These are phyloP conservation scores for Tolypocladium pustulatum DNA, from an alignment of 2,329 filamentous ascomycete genomes.

Conservation along the genomic window DNA sequence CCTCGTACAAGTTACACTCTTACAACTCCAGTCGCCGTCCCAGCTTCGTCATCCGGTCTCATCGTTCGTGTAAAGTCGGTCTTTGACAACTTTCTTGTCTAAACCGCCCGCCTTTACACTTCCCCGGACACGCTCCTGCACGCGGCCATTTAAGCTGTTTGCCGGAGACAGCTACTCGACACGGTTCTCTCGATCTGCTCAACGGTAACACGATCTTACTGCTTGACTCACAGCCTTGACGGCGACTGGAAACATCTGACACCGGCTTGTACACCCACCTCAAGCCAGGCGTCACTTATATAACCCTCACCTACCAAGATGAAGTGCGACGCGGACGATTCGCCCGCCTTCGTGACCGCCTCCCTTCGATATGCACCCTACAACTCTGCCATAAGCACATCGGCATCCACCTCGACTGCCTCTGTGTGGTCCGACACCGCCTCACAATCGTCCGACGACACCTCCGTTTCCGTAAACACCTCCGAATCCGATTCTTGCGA, in stretches of 20 bases:
- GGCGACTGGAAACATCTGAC: constrained; percentile 40
- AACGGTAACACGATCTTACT: constrained; percentile 31
- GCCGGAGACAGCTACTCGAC: constrained; percentile 26
- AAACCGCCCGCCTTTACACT: constrained; percentile 27
- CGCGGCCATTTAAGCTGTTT: constrained; percentile 23
- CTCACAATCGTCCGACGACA: constrained; percentile 60
- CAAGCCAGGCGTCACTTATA: constrained; percentile 16
- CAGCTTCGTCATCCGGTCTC: constrained; percentile 49
- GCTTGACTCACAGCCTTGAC: constrained; percentile 38
- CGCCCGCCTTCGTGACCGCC: constrained; percentile 39
- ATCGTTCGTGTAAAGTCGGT: constrained; percentile 43
- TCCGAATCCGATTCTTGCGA: constrained; percentile 43
- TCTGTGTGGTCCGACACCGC: constrained; percentile 70
- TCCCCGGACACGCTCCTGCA: constrained; percentile 28
- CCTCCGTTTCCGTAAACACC: constrained; percentile 51
- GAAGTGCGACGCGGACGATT: constrained; percentile 42
- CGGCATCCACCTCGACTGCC: constrained; percentile 63
- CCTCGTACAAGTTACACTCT: constrained; percentile 39
- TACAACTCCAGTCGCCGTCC: constrained; percentile 52
- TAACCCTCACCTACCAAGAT: constrained; percentile 38
- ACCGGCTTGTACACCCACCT: constrained; percentile 19
- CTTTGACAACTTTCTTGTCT: constrained; percentile 28
- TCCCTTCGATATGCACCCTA: constrained; percentile 47
- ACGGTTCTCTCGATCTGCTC: constrained; percentile 20
- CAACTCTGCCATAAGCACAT: constrained; percentile 60